A percentile compares a stretch with the other conserved stretches of the same genome.
Conservation (phyloP, 306 rosid species). For the Dryas octopetala region DNA sequence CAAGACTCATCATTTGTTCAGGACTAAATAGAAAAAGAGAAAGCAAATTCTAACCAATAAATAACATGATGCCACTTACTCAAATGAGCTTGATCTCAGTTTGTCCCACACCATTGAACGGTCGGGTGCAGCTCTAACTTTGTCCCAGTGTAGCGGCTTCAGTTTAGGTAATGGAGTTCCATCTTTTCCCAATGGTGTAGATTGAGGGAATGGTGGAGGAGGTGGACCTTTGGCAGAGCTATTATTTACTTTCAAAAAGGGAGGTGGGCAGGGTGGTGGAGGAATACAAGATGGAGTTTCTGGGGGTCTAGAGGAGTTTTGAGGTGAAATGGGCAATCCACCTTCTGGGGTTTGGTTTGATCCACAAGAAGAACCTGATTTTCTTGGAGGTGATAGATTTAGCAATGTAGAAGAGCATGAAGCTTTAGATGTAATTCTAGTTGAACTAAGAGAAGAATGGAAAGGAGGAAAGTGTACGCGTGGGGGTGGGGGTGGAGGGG, state of each 20-base stretch:
- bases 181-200: constrained; percentile 73
- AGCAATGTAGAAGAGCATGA: constrained; percentile 52
- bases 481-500: constrained; percentile 43
- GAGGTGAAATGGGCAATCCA: constrained; percentile 35
- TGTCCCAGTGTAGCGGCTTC: constrained; percentile 99
- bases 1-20: constrained; percentile 23
- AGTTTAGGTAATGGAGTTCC: constrained; percentile 76
- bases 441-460: constrained; percentile 44
- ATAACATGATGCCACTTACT: constrained; percentile 54
- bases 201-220: constrained; percentile 75
- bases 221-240: constrained; percentile 56
- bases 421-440: constrained; percentile 48
- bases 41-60: not conserved
- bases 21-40: not conserved
- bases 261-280: constrained; percentile 87
- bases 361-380: constrained; percentile 43
- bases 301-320: constrained; percentile 24
- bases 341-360: constrained; percentile 40
- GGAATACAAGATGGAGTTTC: constrained; percentile 51
- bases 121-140: constrained; percentile 92
- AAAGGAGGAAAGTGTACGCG: constrained; percentile 36
- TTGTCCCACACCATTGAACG: constrained; percentile 97
- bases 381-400: constrained; percentile 51
- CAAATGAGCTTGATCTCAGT: constrained; percentile 86
- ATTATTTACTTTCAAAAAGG: constrained; percentile 36